These are phyloP conservation scores for Coniella lustricola DNA, from an alignment of 2,329 filamentous ascomycete genomes.

Conservation along the genomic window DNA sequence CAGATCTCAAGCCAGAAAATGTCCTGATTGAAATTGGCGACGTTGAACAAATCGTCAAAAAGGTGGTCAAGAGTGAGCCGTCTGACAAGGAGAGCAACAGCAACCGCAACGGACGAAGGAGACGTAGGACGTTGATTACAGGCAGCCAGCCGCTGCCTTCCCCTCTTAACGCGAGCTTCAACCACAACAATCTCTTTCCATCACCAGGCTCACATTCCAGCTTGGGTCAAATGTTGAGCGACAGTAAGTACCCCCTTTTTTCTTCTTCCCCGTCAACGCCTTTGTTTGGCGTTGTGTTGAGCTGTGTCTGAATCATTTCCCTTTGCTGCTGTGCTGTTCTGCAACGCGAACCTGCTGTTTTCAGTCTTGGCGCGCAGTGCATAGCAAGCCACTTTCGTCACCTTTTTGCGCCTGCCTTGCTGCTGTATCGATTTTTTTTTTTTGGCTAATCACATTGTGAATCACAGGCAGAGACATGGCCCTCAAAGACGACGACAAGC, in stretches of 20 bases:
- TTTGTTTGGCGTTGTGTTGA: too few species aligned
- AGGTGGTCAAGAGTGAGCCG: constrained; percentile 77
- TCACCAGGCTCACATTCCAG: constrained; percentile 62
- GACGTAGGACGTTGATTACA: constrained; percentile 89
- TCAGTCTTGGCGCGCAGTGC: too few species aligned
- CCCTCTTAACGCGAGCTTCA: constrained; percentile 88
- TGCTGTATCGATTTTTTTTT: neutral
- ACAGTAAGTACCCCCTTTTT: constrained; percentile 48
- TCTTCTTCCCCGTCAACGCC: neutral
- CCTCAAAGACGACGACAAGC: constrained; percentile 54
- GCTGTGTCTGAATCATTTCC: too few species aligned
- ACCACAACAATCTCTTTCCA: constrained; percentile 64
- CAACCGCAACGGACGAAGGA: constrained; percentile 82
- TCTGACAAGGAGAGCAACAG: constrained; percentile 81
- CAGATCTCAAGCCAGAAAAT: constrained; percentile 95
- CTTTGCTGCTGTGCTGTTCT: too few species aligned
- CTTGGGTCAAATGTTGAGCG: constrained; percentile 76
- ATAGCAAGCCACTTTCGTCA: too few species aligned
- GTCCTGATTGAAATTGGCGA: constrained; percentile 98
- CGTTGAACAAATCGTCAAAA: constrained; percentile 96
- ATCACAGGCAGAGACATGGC: constrained; percentile 33
- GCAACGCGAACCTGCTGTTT: too few species aligned
- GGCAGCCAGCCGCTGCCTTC: constrained; percentile 94
- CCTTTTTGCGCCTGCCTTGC: too few species aligned
- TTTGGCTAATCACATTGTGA: neutral